Base-by-base conservation (phyloP, 352 stramenopile genomes). In the Globisporangium radiosum region DNA sequence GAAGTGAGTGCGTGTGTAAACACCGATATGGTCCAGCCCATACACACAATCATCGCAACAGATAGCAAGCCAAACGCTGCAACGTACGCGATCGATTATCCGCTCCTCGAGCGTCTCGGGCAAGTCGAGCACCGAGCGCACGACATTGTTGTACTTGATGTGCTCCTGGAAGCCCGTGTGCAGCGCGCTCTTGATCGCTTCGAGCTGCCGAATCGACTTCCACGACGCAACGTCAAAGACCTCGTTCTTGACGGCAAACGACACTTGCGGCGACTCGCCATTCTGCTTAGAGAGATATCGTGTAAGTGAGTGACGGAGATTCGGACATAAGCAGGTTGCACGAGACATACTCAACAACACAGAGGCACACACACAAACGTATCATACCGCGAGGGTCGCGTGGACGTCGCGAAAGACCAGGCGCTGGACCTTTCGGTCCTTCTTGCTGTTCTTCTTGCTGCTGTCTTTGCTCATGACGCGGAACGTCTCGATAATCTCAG, bases 381-480 rank as follows among this genome's bases (percentile, higher is more conserved):
- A 93, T 81, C 44, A 72, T 72, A 93, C 84, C 44, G 73, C 70
- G 37, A 95, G 69, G 4, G 86, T 94, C 2, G 75, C 83, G 52
- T 94, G 62, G 57, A 95, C 85, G 57, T 95, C 84, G 19, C 86
- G 81, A 52, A 95, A 95, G 11, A 93, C 82, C 47, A 85, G 72
- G 36, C 82, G 80, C 64, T 95, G 86, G 2, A 81, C 81, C 57
- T 95, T 95, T 36, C 86, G 84, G 48, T 95, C 86, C 52, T 93
- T 92, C 62, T 95, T 95, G 71, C 80, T 93, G 66, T 85, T 92
- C 63, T 91, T 94, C 71, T 95, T 95, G 72, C 79, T 94, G 70
- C 62, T 93, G 48, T 92, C 81, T 60, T 94, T 94, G 78, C 84
- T 94, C 82, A 95, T 85, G 40, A 73, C 65, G 14, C 72, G 72